A percentile compares a stretch with the other conserved stretches of the same genome.
phyloP scores from a whole-genome alignment of 495 filamentous ascomycete species.

The Aspergillus affinis region DNA sequence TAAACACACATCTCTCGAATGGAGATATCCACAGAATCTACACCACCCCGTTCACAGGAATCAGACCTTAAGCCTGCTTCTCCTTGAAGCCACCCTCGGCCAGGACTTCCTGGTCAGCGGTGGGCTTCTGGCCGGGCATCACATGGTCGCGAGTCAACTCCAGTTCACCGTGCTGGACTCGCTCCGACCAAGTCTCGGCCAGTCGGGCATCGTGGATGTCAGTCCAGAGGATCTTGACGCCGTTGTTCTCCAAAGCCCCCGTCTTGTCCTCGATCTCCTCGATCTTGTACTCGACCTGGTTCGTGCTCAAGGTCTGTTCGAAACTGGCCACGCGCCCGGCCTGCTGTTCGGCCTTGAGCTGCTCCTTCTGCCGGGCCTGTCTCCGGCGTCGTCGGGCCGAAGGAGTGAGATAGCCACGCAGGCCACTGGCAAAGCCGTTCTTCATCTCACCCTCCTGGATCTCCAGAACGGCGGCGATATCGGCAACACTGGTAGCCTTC shows the following conservation, averaged over 20 bases:
- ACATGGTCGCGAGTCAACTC: conserved; percentile 35
- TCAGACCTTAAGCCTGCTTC: conserved; percentile 17
- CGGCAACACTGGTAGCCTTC: conserved; percentile 83
- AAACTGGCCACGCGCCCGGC: conserved; percentile 31
- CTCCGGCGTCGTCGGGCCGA: conserved; percentile 31
- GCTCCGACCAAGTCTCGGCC: conserved; percentile 65
- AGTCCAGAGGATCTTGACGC: conserved; percentile 66
- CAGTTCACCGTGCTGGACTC: conserved; percentile 62
- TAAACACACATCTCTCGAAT: conserved; percentile 9
- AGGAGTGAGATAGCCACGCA: conserved; percentile 35
- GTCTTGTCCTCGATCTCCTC: conserved; percentile 31
- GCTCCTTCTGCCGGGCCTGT: conserved; percentile 39
- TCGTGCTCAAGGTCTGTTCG: conserved; percentile 27
- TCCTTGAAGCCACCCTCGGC: conserved; percentile 46
- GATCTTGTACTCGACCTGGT: conserved; percentile 30
- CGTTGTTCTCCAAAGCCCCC: conserved; percentile 28
- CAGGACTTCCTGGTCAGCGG: conserved; percentile 36
- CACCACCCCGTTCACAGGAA: neutral
- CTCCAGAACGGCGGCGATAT: conserved; percentile 74
- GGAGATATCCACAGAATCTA: conserved; percentile 5
- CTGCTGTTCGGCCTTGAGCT: conserved; percentile 35
- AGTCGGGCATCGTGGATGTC: conserved; percentile 63
- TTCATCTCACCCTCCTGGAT: conserved; percentile 49
- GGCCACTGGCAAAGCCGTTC: conserved; percentile 30
- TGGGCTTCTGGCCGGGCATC: conserved; percentile 34